phyloP scores from a whole-genome alignment of 306 rosid species.

The Acmispon strigosus region DNA sequence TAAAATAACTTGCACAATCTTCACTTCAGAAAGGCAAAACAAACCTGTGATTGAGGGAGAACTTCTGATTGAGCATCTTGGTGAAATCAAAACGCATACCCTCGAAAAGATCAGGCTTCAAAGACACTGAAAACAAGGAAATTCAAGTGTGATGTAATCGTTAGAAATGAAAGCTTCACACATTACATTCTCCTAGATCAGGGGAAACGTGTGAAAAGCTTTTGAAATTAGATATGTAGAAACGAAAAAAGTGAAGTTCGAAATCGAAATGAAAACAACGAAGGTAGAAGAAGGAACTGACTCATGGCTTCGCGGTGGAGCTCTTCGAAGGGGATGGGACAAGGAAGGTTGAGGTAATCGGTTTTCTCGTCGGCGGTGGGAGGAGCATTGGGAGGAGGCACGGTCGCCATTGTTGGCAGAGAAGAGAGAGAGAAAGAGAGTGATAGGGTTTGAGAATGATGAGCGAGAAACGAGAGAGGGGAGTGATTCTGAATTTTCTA shows the following conservation, averaged over 20 bases:
- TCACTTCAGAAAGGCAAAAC: neutral
- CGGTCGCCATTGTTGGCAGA: slow-evolving; percentile 31
- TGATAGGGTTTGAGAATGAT: neutral
- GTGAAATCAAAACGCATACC: slow-evolving; percentile 96
- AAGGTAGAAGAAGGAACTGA: slow-evolving; percentile 15
- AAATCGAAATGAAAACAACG: neutral
- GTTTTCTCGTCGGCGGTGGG: slow-evolving; percentile 36
- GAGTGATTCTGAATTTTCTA: neutral
- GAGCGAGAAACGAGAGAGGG: neutral
- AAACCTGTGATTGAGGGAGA: slow-evolving; percentile 94
- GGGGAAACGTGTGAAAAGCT: neutral
- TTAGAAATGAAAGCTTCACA: neutral
- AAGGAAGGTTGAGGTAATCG: slow-evolving; percentile 79
- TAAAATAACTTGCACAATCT: neutral
- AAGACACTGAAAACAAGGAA: slow-evolving; percentile 58
- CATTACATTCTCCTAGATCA: neutral
- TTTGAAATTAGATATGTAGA: too few relatives aligned
- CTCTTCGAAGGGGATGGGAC: slow-evolving; percentile 93
- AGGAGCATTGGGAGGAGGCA: slow-evolving; percentile 12
- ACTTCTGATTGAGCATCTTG: slow-evolving; percentile 80
- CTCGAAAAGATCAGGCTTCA: slow-evolving; percentile 92
- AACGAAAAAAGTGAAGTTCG: too few relatives aligned
- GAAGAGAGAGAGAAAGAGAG: neutral
- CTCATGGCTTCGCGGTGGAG: slow-evolving; percentile 98
- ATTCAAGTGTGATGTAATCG: neutral